Evolutionary conservation across 768 basidiomycete species (phyloP).

Genomic region (Auricularia heimuer): DNA sequence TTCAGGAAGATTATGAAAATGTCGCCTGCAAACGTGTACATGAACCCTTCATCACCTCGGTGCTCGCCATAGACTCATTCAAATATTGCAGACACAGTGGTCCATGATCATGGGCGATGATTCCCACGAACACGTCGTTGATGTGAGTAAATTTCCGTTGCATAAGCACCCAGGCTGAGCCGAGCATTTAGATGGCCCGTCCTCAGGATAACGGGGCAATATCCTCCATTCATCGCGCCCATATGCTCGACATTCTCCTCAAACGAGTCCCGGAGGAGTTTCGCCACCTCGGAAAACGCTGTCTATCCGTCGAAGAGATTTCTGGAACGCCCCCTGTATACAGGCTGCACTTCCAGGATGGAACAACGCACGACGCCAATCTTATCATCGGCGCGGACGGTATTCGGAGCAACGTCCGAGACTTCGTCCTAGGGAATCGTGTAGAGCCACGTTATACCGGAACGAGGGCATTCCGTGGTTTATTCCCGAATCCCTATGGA

Average conservation of each 20-base stretch:
- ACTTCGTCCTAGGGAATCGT: neutral
- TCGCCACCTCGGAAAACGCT: neutral
- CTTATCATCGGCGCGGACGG: neutral
- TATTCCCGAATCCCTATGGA: neutral
- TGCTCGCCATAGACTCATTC: too few species aligned
- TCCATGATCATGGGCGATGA: neutral
- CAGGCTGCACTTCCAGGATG: neutral
- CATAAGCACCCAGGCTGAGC: neutral
- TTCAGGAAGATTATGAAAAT: neutral
- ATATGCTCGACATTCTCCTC: neutral
- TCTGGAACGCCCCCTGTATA: neutral
- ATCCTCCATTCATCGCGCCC: neutral
- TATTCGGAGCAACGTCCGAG: neutral
- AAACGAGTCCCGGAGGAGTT: neutral
- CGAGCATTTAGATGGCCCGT: neutral
- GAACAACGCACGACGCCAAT: neutral
- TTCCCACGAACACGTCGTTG: neutral
- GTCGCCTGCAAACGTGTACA: neutral
- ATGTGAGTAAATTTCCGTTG: neutral
- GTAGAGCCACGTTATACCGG: neutral
- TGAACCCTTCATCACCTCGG: neutral
- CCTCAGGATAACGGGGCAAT: neutral
- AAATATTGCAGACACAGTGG: neutral
- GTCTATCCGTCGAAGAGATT: neutral
- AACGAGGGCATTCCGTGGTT: neutral